phyloP scores from a whole-genome alignment of 1,284 basidiomycete genomes.

The Moesziomyces parantarcticus region DNA sequence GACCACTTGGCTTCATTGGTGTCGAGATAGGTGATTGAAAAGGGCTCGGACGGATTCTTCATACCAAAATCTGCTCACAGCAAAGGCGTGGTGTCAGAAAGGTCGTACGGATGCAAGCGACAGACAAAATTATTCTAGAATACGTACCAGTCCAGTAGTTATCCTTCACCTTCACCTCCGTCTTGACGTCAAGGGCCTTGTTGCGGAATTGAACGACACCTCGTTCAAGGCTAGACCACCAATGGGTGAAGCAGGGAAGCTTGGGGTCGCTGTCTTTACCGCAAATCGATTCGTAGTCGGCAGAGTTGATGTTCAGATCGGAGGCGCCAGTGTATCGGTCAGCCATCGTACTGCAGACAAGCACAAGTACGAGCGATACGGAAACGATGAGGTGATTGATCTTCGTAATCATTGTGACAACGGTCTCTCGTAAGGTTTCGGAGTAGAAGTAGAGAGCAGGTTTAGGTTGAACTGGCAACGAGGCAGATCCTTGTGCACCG shows the following conservation, averaged over 20 bases:
- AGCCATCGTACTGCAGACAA: too few species aligned
- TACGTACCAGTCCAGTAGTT: background rate
- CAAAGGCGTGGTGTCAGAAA: too few species aligned
- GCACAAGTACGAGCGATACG: too few species aligned
- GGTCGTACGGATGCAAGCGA: too few species aligned
- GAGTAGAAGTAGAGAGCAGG: too few species aligned
- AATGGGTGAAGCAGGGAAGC: background rate
- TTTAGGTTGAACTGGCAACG: too few species aligned
- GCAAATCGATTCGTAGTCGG: background rate
- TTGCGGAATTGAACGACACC: background rate
- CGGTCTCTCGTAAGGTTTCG: too few species aligned
- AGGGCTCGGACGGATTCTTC: background rate
- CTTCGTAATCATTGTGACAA: too few species aligned
- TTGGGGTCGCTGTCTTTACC: background rate
- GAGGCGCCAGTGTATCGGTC: background rate
- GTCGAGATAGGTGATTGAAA: background rate
- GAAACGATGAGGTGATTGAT: too few species aligned
- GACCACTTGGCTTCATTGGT: background rate
- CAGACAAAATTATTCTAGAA: background rate
- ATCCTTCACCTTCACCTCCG: background rate
- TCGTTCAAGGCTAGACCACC: background rate
- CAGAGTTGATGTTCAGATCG: background rate
- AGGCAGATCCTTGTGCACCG: too few species aligned
- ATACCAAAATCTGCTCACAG: background rate
- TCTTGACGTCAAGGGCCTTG: too few species aligned